Base-by-base conservation (phyloP, 306 rosid genomes). In the Senna tora region DNA sequence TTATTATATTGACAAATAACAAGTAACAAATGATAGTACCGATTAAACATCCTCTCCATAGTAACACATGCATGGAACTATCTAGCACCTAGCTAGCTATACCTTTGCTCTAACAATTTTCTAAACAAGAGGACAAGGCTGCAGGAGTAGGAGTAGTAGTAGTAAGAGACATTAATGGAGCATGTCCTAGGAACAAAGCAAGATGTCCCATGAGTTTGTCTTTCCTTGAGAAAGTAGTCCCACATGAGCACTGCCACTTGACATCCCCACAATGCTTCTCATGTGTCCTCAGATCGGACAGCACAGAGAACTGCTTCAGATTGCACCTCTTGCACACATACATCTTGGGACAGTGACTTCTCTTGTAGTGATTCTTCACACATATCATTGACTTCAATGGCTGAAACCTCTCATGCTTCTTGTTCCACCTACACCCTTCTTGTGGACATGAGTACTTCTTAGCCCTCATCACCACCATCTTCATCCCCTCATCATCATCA, bases 181-280 rank as follows among this genome's bases (percentile, higher is more conserved):
- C 36, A 73, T 94, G 97, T 0, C 97, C 98, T 0, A 80, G 58
- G 59, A 94, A 94, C 92, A 94, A 84, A 67, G 89, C 75, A 19
- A 89, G 88, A 58, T 94, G 98, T 2, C 96, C 95, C 91, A 87
- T 75, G n/a, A 94, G 95, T 81, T 94, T 94, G 73, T 94, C 97
- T 52, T 94, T 94, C 83, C 97, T 84, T 4, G 97, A 94, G 78
- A 94, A 94, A 0, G 97, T 89, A 6, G 96, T 91, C 20, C 97
- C 98, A 72, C 98, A 94, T 2, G 96, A 86, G 19, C 98, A 94
- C 58, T 78, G 82, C 97, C 97, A 94, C 73, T 86, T 89, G 12
- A 86, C 77, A 74, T 91, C 88, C 69, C 98, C 98, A 73, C 98
- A 94, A 67, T 94, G 97, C 80, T 94, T 94, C 85, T 94, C 98